These are phyloP conservation scores for Iris pallida DNA, from an alignment of 116 monocot species.

Conservation along the genomic window DNA sequence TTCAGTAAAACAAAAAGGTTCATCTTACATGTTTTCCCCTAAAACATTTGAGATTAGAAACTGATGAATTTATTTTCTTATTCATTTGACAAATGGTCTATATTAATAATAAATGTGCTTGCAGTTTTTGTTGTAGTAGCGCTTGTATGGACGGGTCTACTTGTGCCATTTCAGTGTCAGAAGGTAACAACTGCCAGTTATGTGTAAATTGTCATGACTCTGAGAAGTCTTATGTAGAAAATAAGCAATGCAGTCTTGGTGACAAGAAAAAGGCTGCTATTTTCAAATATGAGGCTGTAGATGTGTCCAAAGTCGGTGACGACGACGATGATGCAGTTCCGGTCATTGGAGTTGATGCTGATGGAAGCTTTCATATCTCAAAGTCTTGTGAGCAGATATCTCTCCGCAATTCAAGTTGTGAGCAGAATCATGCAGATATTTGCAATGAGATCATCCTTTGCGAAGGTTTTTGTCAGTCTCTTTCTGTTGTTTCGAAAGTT, in stretches of 20 bases:
- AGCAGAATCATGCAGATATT: background rate
- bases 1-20: no score
- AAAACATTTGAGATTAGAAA: no score
- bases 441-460: constrained; percentile 1
- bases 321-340: background rate
- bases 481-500: constrained; percentile 1
- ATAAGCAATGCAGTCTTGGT: background rate
- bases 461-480: constrained; percentile 2
- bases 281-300: background rate
- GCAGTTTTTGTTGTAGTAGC: background rate
- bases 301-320: background rate
- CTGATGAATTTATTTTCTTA: no score
- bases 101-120: no score
- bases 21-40: no score
- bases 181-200: background rate
- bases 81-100: no score
- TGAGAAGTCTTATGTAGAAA: background rate
- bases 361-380: background rate
- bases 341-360: background rate
- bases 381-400: background rate
- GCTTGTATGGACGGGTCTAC: no score
- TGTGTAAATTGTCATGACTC: background rate
- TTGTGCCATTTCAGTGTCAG: background rate
- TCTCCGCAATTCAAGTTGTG: background rate
- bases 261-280: background rate